A percentile compares a stretch with the other conserved stretches of the same genome.
phyloP scores from a whole-genome alignment of 352 stramenopile species.

The Globisporangium nagaii region DNA sequence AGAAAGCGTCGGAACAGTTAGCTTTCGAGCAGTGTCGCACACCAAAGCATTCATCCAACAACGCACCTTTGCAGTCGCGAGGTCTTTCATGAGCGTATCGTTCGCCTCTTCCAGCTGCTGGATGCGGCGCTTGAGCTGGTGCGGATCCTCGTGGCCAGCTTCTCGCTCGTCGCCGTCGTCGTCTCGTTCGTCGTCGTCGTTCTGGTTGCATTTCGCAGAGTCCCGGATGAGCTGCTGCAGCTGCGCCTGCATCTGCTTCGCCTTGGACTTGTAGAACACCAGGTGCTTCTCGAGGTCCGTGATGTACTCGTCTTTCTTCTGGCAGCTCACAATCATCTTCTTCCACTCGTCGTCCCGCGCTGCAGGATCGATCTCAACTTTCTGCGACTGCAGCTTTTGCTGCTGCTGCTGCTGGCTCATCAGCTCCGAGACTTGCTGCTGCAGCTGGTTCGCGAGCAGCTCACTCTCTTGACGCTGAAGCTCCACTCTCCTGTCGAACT shows the following conservation, averaged over 20 bases:
- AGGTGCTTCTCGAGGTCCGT: conserved; percentile 77
- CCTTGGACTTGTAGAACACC: conserved; percentile 85
- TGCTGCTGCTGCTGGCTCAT: conserved; percentile 13
- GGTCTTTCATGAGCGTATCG: conserved; percentile 68
- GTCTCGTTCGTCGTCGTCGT: conserved; percentile 17
- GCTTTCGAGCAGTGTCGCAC: no score
- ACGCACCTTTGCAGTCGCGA: conserved; percentile 57
- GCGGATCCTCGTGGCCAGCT: neutral
- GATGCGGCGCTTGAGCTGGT: conserved; percentile 44
- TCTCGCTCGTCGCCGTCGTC: conserved; percentile 7
- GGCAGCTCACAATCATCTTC: conserved; percentile 53
- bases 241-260: conserved; percentile 82
- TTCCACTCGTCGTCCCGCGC: conserved; percentile 66
- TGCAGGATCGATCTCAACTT: conserved; percentile 17
- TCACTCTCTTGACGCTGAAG: conserved; percentile 42
- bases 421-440: conserved; percentile 38
- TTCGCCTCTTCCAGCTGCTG: conserved; percentile 74
- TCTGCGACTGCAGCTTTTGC: conserved; percentile 13
- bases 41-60: no score
- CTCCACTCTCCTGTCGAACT: conserved; percentile 67
- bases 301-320: conserved; percentile 86
- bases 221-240: conserved; percentile 72
- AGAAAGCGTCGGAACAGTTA: neutral
- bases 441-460: conserved; percentile 20
- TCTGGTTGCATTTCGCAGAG: conserved; percentile 32